phyloP scores from a whole-genome alignment of 192 early-diverging fungal species.

The Backusella liffmaniae region DNA sequence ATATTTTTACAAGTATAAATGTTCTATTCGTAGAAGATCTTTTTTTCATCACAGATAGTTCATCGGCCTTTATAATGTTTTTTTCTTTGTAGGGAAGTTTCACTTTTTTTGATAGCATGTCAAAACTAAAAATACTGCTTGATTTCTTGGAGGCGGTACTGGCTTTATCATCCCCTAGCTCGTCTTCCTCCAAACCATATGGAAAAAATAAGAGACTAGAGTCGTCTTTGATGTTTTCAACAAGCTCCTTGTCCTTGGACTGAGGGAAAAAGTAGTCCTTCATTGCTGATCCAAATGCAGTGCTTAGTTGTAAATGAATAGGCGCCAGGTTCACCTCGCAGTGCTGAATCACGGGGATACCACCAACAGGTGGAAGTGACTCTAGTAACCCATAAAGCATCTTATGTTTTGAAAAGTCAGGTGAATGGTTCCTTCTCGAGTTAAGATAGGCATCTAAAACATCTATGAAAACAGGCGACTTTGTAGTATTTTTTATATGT shows the following conservation, averaged over 20 bases:
- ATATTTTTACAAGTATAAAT: conserved; percentile 88
- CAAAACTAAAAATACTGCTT: neutral
- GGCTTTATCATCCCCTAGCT: neutral
- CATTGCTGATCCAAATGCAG: conserved; percentile 77
- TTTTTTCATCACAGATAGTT: conserved; percentile 77
- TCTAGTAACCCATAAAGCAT: conserved; percentile 79
- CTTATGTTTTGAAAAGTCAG: conserved; percentile 58
- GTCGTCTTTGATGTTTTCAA: neutral
- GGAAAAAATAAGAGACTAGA: neutral
- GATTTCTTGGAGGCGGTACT: neutral
- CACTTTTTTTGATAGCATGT: conserved; percentile 1
- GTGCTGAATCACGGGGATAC: conserved; percentile 84
- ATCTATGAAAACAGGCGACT: conserved; percentile 53
- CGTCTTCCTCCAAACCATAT: neutral
- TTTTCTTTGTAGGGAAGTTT: neutral
- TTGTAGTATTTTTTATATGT: conserved; percentile 62
- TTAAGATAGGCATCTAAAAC: conserved; percentile 62
- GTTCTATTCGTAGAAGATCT: conserved; percentile 82
- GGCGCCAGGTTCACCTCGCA: conserved; percentile 86
- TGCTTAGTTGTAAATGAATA: conserved; percentile 75
- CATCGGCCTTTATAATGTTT: conserved; percentile 30
- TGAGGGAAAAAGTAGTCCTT: conserved; percentile 76
- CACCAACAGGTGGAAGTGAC: conserved; percentile 81
- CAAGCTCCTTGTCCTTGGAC: neutral
- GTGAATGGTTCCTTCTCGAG: conserved; percentile 31